These are phyloP conservation scores for Arctostaphylos glauca DNA, from an alignment of 148 eudicot species.

Conservation along the genomic window DNA sequence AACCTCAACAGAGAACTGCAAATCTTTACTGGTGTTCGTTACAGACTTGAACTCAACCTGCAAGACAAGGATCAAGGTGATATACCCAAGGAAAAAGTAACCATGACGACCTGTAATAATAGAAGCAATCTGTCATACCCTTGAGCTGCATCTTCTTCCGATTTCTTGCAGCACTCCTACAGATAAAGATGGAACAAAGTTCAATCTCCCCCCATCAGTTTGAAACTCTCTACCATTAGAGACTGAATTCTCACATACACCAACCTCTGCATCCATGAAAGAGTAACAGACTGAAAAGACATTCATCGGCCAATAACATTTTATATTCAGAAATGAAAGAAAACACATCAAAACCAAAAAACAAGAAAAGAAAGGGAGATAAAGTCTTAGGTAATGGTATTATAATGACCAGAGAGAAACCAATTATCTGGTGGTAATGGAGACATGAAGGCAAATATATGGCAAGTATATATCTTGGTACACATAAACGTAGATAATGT, in stretches of 20 bases:
- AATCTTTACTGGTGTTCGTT: conserved; percentile 66
- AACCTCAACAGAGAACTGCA: conserved; percentile 91
- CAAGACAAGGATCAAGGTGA: conserved; percentile 17
- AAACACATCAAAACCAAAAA: background rate
- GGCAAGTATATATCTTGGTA: background rate
- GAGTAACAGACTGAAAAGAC: no score
- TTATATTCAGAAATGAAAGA: background rate
- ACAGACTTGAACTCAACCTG: conserved; percentile 91
- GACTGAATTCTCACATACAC: conserved; percentile 33
- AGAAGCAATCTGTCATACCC: conserved; percentile 44
- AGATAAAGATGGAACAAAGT: conserved; percentile 47
- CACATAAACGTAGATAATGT: background rate
- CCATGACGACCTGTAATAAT: background rate
- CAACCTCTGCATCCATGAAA: conserved; percentile 26
- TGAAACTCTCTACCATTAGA: conserved; percentile 41
- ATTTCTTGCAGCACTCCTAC: conserved; percentile 91
- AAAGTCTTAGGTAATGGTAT: background rate
- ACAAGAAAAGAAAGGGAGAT: background rate
- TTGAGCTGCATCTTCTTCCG: conserved; percentile 83
- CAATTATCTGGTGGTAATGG: background rate
- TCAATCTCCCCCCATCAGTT: conserved; percentile 51
- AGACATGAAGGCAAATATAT: background rate
- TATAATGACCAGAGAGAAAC: background rate
- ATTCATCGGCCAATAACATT: background rate
- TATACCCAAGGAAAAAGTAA: conserved; percentile 7